A percentile compares a stretch with the other conserved stretches of the same genome.
These are phyloP conservation scores for Thalassia testudinum DNA, from an alignment of 116 monocot genomes.

Conservation along the genomic window DNA sequence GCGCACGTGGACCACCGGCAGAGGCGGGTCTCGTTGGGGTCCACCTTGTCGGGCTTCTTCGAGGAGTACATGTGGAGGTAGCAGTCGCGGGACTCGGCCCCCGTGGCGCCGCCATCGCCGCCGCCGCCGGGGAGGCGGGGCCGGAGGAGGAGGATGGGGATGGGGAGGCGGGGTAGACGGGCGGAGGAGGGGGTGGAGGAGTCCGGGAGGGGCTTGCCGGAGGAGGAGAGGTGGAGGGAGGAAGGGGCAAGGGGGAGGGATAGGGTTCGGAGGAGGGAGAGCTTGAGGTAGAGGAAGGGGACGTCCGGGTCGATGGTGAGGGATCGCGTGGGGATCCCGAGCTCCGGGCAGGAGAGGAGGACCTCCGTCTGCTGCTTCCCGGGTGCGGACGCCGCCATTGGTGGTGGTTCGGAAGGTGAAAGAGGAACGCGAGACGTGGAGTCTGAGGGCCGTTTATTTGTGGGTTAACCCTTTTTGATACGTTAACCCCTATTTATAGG, in stretches of 20 bases:
- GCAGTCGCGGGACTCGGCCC: constrained; percentile 96
- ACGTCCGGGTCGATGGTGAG: neutral
- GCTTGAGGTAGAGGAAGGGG: neutral
- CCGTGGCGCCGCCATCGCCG: constrained; percentile 87
- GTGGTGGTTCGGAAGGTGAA: no score
- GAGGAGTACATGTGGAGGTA: constrained; percentile 91
- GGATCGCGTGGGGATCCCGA: neutral
- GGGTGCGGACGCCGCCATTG: no score
- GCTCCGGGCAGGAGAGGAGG: neutral
- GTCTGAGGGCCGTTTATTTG: no score
- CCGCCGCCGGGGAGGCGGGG: constrained; percentile 66
- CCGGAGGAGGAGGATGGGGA: neutral
- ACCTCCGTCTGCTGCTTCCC: no score
- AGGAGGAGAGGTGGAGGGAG: neutral
- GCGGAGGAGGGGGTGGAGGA: neutral
- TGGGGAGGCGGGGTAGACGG: neutral
- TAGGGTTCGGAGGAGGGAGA: neutral
- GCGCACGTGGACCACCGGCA: constrained; percentile 82
- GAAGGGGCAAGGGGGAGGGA: neutral
- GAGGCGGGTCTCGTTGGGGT: constrained; percentile 81
- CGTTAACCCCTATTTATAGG: no score
- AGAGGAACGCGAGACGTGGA: no score
- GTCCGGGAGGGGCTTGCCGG: neutral
- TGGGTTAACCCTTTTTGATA: no score
- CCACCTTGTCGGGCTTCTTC: constrained; percentile 98